These are phyloP conservation scores for Gonapodya sp. DNA, from an alignment of 192 early-diverging fungal genomes.

Conservation along the genomic window DNA sequence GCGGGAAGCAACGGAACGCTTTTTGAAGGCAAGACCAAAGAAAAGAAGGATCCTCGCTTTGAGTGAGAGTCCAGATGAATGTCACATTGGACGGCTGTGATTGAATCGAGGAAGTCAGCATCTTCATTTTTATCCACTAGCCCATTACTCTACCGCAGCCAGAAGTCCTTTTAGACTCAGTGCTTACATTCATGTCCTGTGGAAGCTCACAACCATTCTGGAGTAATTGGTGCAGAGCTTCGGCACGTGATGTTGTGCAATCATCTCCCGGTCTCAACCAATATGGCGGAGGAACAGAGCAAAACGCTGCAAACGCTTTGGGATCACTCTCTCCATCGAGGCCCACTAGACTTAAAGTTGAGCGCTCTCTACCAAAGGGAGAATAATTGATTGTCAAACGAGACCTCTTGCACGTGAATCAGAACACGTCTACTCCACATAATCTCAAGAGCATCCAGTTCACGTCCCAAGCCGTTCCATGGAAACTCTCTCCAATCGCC, in stretches of 20 bases:
- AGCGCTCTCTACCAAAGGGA: neutral
- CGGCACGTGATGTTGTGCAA: too few species aligned
- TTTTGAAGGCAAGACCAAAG: neutral
- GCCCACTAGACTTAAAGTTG: neutral
- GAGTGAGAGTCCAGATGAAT: neutral
- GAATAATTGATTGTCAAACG: too few species aligned
- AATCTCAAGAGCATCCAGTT: neutral
- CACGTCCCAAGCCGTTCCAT: neutral
- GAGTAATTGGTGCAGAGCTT: too few species aligned
- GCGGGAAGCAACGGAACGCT: neutral
- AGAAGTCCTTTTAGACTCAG: too few species aligned
- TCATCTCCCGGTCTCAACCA: neutral
- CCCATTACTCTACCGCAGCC: too few species aligned
- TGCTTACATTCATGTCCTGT: too few species aligned
- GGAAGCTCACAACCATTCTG: too few species aligned
- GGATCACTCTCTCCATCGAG: neutral
- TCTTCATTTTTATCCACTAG: too few species aligned
- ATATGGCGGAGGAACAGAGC: neutral
- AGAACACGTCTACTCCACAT: neutral
- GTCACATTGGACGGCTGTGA: neutral
- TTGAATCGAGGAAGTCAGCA: too few species aligned
- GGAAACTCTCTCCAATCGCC: neutral
- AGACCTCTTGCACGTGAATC: neutral
- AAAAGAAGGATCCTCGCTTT: neutral
- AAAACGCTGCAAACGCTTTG: neutral